Conservation (phyloP, 768 basidiomycete species). For the Mrakia blollopis region DNA sequence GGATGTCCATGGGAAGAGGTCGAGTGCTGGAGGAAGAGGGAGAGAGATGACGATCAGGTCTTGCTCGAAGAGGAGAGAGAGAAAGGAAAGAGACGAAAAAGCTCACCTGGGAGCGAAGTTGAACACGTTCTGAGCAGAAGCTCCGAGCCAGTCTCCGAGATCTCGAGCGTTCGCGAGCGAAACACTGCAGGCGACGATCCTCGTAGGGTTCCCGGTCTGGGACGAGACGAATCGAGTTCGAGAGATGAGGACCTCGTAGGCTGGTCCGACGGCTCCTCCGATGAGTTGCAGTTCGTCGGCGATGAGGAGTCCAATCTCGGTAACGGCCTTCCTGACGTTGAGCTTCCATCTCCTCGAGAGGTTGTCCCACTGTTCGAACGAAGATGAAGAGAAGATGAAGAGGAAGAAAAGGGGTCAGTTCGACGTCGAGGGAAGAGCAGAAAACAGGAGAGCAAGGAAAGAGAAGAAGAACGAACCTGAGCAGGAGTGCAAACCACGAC, state of each 20-base stretch:
- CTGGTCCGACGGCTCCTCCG: conserved; percentile 90
- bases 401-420: neutral
- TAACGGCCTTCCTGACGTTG: conserved; percentile 74
- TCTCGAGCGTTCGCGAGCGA: conserved; percentile 94
- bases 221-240: conserved; percentile 94
- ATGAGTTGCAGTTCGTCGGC: conserved; percentile 93
- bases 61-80: neutral
- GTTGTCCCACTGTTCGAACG: conserved; percentile 75
- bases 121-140: conserved; percentile 88
- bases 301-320: conserved; percentile 84
- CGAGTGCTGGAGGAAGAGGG: conserved; percentile 59
- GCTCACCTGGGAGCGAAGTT: conserved; percentile 85
- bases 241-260: conserved; percentile 93
- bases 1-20: conserved; percentile 95
- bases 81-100: conserved; percentile 32
- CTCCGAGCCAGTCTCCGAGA: conserved; percentile 96
- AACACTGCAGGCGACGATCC: conserved; percentile 90
- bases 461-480: conserved; percentile 56
- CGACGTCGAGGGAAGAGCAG: neutral
- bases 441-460: conserved; percentile 15
- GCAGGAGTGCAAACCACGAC: conserved; percentile 89
- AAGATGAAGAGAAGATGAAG: neutral
- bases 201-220: conserved; percentile 80
- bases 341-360: conserved; percentile 93
- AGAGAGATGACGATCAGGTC: neutral